These are phyloP conservation scores for Sungouiella blattae DNA, from an alignment of 805 yeast genomes.

Conservation along the genomic window DNA sequence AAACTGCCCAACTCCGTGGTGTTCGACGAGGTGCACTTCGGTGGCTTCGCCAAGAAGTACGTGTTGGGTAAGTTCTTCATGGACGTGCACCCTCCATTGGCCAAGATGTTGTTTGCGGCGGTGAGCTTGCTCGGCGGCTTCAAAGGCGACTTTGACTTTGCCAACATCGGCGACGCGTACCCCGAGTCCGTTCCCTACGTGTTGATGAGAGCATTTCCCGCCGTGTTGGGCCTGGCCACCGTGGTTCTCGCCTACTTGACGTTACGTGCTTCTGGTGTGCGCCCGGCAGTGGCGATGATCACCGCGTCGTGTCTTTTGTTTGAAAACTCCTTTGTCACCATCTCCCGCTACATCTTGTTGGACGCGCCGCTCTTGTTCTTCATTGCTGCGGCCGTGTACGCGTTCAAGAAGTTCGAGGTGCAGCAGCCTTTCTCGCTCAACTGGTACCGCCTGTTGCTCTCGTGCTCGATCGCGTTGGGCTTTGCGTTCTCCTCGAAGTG, in stretches of 20 bases:
- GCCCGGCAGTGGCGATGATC: slow-evolving; percentile 58
- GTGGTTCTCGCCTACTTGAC: slow-evolving; percentile 64
- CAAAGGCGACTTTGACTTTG: slow-evolving; percentile 66
- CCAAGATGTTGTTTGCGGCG: slow-evolving; percentile 72
- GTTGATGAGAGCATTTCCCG: slow-evolving; percentile 68
- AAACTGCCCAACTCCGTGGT: slow-evolving; percentile 77
- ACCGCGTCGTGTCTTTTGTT: slow-evolving; percentile 54
- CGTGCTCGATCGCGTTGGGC: slow-evolving; percentile 71
- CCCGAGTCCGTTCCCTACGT: slow-evolving; percentile 62
- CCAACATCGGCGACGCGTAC: slow-evolving; percentile 59
- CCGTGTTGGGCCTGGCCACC: slow-evolving; percentile 64
- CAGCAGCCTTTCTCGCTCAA: slow-evolving; percentile 55
- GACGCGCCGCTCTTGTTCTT: slow-evolving; percentile 77
- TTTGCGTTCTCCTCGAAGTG: slow-evolving; percentile 73
- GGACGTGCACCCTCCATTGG: slow-evolving; percentile 80
- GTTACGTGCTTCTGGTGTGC: slow-evolving; percentile 67
- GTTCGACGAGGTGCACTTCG: slow-evolving; percentile 92
- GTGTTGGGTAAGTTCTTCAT: slow-evolving; percentile 60
- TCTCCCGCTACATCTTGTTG: slow-evolving; percentile 68
- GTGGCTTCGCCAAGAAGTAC: slow-evolving; percentile 91
- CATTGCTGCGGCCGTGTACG: slow-evolving; percentile 67
- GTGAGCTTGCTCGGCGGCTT: slow-evolving; percentile 66
- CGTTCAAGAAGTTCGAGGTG: slow-evolving; percentile 63
- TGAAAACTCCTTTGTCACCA: slow-evolving; percentile 68
- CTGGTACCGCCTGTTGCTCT: slow-evolving; percentile 58